phyloP scores from a whole-genome alignment of 306 rosid species.

The Carpinus viminea region DNA sequence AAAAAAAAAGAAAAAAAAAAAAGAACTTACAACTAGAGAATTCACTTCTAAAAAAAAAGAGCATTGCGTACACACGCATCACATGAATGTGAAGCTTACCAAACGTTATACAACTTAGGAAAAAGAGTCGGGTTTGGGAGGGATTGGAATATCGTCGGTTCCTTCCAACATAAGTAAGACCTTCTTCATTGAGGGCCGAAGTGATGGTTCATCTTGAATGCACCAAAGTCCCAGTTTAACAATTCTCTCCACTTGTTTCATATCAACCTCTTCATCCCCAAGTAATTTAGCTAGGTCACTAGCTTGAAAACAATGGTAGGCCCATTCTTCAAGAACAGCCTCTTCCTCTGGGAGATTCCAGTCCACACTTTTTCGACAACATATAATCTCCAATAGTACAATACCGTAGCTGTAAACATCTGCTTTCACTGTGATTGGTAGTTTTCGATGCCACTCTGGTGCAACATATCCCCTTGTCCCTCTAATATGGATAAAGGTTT shows the following conservation, averaged over 20 bases:
- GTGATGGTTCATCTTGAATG: background rate
- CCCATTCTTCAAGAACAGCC: background rate
- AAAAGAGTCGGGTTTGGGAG: background rate
- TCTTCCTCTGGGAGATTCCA: background rate
- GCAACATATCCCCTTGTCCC: background rate
- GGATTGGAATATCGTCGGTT: background rate
- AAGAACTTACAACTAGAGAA: too few species aligned
- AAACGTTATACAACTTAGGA: background rate
- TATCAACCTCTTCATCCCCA: background rate
- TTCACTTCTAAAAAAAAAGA: too few species aligned
- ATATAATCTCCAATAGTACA: background rate
- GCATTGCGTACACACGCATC: too few species aligned
- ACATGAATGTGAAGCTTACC: too few species aligned
- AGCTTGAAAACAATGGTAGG: background rate
- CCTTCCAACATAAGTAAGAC: background rate
- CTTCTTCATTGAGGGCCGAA: background rate
- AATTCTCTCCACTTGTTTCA: background rate
- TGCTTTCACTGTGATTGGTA: background rate
- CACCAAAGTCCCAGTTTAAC: background rate
- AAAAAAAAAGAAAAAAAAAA: too few species aligned
- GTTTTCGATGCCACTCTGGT: background rate
- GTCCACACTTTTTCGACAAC: background rate
- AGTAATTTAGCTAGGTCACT: background rate
- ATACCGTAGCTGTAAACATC: background rate
- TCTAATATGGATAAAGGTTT: background rate